phyloP scores from a whole-genome alignment of 2,329 filamentous ascomycete species.

The Ceratocystis eucalypticola region DNA sequence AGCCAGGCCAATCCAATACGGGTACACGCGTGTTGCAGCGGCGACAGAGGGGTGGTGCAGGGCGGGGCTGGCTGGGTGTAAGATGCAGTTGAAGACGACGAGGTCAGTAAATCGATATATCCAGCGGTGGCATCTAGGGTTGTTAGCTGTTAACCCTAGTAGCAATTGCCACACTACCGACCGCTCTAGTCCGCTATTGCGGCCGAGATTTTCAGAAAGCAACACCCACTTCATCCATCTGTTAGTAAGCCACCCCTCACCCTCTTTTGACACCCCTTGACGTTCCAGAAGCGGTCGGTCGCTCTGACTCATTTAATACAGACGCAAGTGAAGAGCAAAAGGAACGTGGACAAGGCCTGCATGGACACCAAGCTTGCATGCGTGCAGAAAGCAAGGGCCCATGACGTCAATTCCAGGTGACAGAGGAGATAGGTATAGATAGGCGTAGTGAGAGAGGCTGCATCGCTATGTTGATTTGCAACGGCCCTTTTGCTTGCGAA shows the following conservation, averaged over 20 bases:
- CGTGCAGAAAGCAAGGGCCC: slow-evolving; percentile 1
- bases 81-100: neutral
- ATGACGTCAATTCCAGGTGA: neutral
- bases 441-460: neutral
- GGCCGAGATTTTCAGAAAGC: neutral
- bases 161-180: neutral
- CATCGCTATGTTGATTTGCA: neutral
- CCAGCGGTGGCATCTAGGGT: neutral
- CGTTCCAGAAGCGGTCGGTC: neutral
- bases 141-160: neutral
- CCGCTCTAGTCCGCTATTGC: neutral
- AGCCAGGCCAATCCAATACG: neutral
- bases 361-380: slow-evolving; percentile 1
- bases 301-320: neutral
- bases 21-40: neutral
- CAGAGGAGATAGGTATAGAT: neutral
- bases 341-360: neutral
- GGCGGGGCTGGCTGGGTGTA: neutral
- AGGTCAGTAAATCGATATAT: neutral
- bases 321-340: neutral
- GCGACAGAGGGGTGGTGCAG: neutral
- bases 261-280: neutral
- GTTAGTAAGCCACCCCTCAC: too few species aligned
- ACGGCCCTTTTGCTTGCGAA: too few species aligned
- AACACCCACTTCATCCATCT: too few species aligned